Conservation (phyloP, 2,329 filamentous ascomycete species). For the Zalaria obscura region DNA sequence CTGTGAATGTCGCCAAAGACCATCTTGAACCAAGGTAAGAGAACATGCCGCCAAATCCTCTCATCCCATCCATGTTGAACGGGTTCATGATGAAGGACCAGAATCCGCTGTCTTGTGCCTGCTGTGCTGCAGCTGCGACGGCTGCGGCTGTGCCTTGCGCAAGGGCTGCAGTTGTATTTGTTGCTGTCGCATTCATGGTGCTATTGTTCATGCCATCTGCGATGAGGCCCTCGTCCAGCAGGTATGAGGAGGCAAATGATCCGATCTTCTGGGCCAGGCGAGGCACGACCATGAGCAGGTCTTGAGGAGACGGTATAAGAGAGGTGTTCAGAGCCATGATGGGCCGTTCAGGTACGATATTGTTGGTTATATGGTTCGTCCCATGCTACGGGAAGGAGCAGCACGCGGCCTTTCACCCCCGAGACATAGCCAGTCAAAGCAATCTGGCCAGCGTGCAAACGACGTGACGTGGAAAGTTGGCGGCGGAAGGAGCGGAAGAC, state of each 20-base stretch:
- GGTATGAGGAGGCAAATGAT: slow-evolving; percentile 40
- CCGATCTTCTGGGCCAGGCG: slow-evolving; percentile 56
- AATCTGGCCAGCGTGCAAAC: no score
- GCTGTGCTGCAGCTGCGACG: slow-evolving; percentile 8
- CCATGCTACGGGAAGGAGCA: background rate
- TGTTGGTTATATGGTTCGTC: background rate
- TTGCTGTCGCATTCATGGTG: slow-evolving; percentile 22
- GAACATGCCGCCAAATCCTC: slow-evolving; percentile 73
- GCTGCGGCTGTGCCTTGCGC: slow-evolving; percentile 28
- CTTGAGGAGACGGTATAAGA: slow-evolving; percentile 45
- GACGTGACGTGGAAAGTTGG: no score
- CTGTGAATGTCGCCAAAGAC: slow-evolving; percentile 75
- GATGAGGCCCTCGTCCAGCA: slow-evolving; percentile 47
- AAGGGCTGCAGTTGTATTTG: slow-evolving; percentile 23
- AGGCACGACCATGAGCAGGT: slow-evolving; percentile 55
- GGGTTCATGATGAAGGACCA: slow-evolving; percentile 5
- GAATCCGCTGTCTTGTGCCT: slow-evolving; percentile 6
- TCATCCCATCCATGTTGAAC: slow-evolving; percentile 37
- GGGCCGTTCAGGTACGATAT: background rate
- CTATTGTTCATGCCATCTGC: slow-evolving; percentile 42
- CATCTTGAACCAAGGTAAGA: slow-evolving; percentile 84
- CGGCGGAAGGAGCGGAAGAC: no score
- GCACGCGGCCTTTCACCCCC: background rate
- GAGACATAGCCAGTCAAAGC: no score
- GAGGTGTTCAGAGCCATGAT: slow-evolving; percentile 12